These are phyloP conservation scores for Venustampulla echinocandica DNA, from an alignment of 495 filamentous ascomycete species.

Conservation along the genomic window DNA sequence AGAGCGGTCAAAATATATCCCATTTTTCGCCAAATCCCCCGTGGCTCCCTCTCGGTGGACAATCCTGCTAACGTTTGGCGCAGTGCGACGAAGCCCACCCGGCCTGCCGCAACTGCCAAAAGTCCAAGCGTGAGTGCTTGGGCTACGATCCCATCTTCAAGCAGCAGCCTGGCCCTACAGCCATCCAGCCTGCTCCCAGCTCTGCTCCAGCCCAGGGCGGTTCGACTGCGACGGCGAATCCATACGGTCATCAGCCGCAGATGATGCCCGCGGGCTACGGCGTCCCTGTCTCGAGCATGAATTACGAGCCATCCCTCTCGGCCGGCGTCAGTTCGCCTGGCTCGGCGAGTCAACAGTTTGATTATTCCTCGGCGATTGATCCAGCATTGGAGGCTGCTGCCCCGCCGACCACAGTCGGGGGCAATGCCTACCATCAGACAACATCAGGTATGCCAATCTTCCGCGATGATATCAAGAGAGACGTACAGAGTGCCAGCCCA, in stretches of 20 bases:
- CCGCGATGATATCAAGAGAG: conserved; percentile 25
- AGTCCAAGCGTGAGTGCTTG: conserved; percentile 93
- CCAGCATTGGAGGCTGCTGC: conserved; percentile 54
- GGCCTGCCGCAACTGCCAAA: conserved; percentile 92
- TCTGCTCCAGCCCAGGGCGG: conserved; percentile 22
- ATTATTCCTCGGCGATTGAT: conserved; percentile 66
- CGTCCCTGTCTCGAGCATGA: conserved; percentile 22
- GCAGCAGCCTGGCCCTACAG: conserved; percentile 65
- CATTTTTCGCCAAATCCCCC: conserved; percentile 18
- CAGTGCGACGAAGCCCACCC: conserved; percentile 97
- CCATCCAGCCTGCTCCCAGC: conserved; percentile 60
- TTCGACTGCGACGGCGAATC: conserved; percentile 24
- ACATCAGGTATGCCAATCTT: conserved; percentile 25
- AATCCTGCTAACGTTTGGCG: conserved; percentile 5
- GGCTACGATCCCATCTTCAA: conserved; percentile 99
- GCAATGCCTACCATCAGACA: conserved; percentile 11
- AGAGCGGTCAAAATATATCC: no score
- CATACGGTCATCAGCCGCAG: conserved; percentile 28
- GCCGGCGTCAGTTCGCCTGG: conserved; percentile 40
- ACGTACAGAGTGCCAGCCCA: conserved; percentile 31
- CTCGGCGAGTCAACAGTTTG: conserved; percentile 55
- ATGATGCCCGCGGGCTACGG: conserved; percentile 29
- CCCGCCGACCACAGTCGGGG: conserved; percentile 9
- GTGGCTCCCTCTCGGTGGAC: background rate
- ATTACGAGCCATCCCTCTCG: conserved; percentile 31